Conservation (phyloP, 331 rosid genomes). For the Malus hybrid region DNA sequence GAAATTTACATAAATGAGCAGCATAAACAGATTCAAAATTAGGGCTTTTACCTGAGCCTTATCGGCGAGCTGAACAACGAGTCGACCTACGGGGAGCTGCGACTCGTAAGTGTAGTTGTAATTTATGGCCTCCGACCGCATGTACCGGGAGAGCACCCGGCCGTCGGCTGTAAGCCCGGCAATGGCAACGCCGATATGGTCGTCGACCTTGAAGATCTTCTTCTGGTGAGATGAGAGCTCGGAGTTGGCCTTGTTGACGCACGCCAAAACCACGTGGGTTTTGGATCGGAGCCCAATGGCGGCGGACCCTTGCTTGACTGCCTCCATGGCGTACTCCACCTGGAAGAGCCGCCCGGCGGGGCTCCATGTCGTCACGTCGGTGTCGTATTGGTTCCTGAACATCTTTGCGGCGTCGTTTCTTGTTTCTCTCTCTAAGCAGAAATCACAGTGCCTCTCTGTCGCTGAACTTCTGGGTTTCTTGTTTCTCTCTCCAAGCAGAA, state of each 20-base stretch:
- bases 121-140: slow-evolving; percentile 90
- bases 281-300: slow-evolving; percentile 98
- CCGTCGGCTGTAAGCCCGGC: slow-evolving; percentile 99
- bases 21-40: background rate
- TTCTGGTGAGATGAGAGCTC: slow-evolving; percentile 96
- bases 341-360: slow-evolving; percentile 96
- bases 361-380: slow-evolving; percentile 98
- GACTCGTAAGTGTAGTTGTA: slow-evolving; percentile 82
- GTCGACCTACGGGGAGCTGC: slow-evolving; percentile 85
- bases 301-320: slow-evolving; percentile 96
- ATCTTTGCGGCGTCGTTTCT: slow-evolving; percentile 32
- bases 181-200: slow-evolving; percentile 97
- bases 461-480: background rate
- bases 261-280: slow-evolving; percentile 83
- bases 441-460: background rate
- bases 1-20: background rate
- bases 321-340: slow-evolving; percentile 99
- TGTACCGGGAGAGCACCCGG: slow-evolving; percentile 89
- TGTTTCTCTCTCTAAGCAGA: background rate
- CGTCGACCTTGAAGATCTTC: slow-evolving; percentile 96
- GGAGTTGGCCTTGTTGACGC: slow-evolving; percentile 86
- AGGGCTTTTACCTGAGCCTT: slow-evolving; percentile 75
- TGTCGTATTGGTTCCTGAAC: slow-evolving; percentile 95
- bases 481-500: background rate
- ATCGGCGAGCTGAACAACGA: slow-evolving; percentile 95